Base-by-base conservation (phyloP, 495 filamentous ascomycete genomes). In the Talaromyces trachyspermus region DNA sequence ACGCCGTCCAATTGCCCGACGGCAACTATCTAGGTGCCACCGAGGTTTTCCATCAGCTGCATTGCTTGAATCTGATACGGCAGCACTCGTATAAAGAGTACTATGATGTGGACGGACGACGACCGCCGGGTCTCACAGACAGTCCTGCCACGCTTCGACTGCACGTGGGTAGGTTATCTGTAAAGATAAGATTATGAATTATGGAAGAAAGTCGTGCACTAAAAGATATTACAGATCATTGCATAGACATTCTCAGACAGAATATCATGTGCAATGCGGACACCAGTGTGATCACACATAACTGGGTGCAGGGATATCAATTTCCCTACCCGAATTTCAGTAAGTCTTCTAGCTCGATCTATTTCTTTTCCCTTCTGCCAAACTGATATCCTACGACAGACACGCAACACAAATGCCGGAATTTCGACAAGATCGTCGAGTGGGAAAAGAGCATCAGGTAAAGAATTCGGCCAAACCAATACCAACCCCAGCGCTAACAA, bases 211-310 rank as follows among this genome's bases (percentile, higher is more conserved):
- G n/a, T n/a, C n/a, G n/a, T 33, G 1, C 11, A 33, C 29, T n/a
- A 11, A n/a, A 33, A 33, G 38, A 14, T 9, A n/a, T 15, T 7
- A 7, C 14, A 71, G 62, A 71, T 5, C 74, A 81, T 47, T 80
- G 77, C 48, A 59, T 79, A 0, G 77, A 79, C 54, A 72, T 74
- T 5, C 43, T 79, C 45, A 66, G 76, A 4, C 75, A 79, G 41
- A 67, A 77, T 35, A 63, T 79, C 27, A 79, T 79, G 75, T 79
- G 76, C 52, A 70, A 64, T 4, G 58, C 68, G 10, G 76, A 79
- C 48, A 70, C 68, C 6, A 72, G 69, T 9, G 62, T 78, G 0
- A 51, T 78, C 2, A 18, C 18, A 4, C 36, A 38, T 20, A 38
- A 18, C 10, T 17, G 18, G 36, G 18, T 17, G 8, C 36, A 38